phyloP scores from a whole-genome alignment of 2,329 filamentous ascomycete genomes.

The Proliferodiscus dingleyae region DNA sequence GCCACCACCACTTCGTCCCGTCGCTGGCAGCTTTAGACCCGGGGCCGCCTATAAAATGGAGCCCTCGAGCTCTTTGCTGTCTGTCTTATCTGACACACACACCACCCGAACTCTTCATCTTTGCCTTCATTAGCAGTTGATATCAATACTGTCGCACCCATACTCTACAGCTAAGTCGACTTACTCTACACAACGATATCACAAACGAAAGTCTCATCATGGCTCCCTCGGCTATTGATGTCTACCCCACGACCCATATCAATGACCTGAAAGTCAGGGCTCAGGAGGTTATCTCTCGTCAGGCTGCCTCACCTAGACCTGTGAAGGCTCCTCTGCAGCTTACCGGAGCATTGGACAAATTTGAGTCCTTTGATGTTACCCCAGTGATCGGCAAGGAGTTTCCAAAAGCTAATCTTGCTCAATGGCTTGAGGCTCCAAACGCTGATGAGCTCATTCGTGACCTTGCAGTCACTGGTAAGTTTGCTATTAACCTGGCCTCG shows the following conservation, averaged over 20 bases:
- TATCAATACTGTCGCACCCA: too few species aligned
- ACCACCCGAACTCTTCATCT: too few species aligned
- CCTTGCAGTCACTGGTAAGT: constrained; percentile 43
- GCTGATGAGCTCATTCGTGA: constrained; percentile 60
- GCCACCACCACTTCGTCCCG: too few species aligned
- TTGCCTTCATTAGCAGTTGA: too few species aligned
- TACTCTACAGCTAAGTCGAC: too few species aligned
- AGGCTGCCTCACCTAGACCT: constrained; percentile 7
- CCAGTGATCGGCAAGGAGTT: constrained; percentile 60
- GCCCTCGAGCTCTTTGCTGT: too few species aligned
- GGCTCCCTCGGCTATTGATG: constrained; percentile 16
- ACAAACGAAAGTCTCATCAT: too few species aligned
- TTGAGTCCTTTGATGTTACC: constrained; percentile 54
- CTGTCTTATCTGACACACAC: too few species aligned
- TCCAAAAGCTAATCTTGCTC: constrained; percentile 51
- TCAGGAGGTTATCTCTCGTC: constrained; percentile 9
- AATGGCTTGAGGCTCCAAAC: constrained; percentile 56
- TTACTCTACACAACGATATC: not conserved
- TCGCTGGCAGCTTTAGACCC: too few species aligned
- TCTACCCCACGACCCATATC: constrained; percentile 10
- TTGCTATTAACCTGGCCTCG: constrained; percentile 42
- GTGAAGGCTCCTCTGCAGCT: constrained; percentile 10
- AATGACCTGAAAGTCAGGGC: constrained; percentile 16
- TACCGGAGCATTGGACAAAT: constrained; percentile 32
- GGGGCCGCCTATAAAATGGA: too few species aligned